Percentiles rank a stretch among this genome's conserved stretches.
Conservation (phyloP, 257 asterid genomes). For the Nemophila menziesii region DNA sequence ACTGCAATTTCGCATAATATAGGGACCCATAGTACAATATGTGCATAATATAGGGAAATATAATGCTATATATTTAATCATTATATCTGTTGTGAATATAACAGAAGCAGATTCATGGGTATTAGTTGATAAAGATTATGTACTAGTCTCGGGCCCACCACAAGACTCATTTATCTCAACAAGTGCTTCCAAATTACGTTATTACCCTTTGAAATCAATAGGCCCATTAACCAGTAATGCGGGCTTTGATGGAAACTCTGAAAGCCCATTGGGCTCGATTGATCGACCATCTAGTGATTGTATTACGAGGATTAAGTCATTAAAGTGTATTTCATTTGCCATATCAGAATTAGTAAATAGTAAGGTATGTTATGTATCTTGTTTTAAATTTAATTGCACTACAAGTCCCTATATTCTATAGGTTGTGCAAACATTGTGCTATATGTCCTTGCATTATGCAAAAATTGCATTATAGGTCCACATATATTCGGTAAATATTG, state of each 20-base stretch:
- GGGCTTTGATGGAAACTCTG: constrained; percentile 30
- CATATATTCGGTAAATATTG: no score
- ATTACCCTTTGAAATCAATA: constrained; percentile 35
- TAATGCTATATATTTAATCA: constrained; percentile 3
- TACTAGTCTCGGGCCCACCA: constrained; percentile 60
- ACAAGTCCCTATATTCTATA: no score
- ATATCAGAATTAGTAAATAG: constrained; percentile 59
- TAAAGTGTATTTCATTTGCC: constrained; percentile 37
- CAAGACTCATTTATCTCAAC: constrained; percentile 49
- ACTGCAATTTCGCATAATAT: no score
- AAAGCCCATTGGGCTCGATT: constrained; percentile 29
- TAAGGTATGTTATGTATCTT: constrained; percentile 30
- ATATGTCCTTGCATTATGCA: background rate
- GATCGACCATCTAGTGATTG: constrained; percentile 57
- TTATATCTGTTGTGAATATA: constrained; percentile 19
- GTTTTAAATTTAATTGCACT: no score
- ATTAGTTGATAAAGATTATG: constrained; percentile 69
- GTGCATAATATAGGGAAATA: background rate
- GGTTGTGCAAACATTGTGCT: background rate
- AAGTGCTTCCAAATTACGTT: constrained; percentile 29
- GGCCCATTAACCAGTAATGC: constrained; percentile 30
- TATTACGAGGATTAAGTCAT: constrained; percentile 58
- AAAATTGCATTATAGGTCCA: no score
- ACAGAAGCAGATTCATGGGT: constrained; percentile 57
- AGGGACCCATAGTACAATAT: background rate